Base-by-base conservation (phyloP, 83 land plant genomes). In the Picea mariana region DNA sequence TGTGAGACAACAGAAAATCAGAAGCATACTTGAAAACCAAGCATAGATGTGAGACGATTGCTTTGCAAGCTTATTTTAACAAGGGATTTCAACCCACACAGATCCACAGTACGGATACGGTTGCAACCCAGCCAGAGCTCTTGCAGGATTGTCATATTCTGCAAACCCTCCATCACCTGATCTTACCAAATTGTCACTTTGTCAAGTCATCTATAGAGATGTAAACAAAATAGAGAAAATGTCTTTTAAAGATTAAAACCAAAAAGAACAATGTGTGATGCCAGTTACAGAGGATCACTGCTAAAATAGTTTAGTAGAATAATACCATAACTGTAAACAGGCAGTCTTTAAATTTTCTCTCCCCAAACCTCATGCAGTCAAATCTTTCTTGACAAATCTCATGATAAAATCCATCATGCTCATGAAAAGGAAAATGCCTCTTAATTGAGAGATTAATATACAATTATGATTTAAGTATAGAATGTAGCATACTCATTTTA, bases 111-210 rank as follows among this genome's bases (percentile, higher is more conserved):
- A 75, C 83, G 83, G n/a, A 97, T 93, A 42, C 99, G 93, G 81
- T 97, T 97, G 8, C 96, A 81, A 17, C 99, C 99, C 75, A 97
- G 85, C 99, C 99, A 97, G 80, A 97, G 82, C 87, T 97, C 98
- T 77, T 95, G 91, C 73, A 97, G 84, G 16, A 85, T 83, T 58
- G 87, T 87, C 63, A 95, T 78, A 62, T 84, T 92, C 68, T 93
- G 83, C 81, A 97, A 83, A 62, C 93, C 95, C 82, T 92, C 99
- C 94, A 97, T 93, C n/a, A 93, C 93, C 99, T 97, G 86, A 40
- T 27, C 72, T 26, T 26, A 73, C 24, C 58, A 79, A 63, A 38
- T 13, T 21, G 27, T 47, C 77, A 73, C n/a, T 73, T 73, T 73
- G 77, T 73, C 55, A 73, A 21, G 44, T 73, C 24, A 34, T 73